Base-by-base conservation (phyloP, 768 basidiomycete genomes). In the Mycena polygramma region DNA sequence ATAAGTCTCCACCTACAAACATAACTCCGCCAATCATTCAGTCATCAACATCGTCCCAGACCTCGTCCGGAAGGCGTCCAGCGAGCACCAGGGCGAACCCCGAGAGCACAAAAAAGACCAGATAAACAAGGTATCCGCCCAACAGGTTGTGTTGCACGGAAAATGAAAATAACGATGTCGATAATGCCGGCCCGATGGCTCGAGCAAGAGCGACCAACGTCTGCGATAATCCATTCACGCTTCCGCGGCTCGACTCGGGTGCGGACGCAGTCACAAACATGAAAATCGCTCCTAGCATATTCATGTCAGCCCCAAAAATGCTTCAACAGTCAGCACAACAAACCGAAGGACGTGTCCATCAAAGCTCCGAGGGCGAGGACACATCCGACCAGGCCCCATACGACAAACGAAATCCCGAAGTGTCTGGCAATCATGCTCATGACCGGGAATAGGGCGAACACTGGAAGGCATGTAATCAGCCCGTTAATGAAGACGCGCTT, bases 401-500 rank as follows among this genome's bases (percentile, higher is more conserved):
- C 84, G 15, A 74, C 60, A 36, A 69, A 68, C 43, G 81, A 81
- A 63, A 88, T 70, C 6, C 90, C 91, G 54, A 87, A 79, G 4
- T 73, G 69, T 69, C 84, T 82, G 35, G 88, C 92, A 11, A 93
- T 71, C 19, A 78, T 70, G 69, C 87, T 93, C 73, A 91, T 87
- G 58, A 91, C 43, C 0, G 92, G 92, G 78, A 91, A 92, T 2
- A 83, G 78, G 0, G 84, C 76, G 65, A 91, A 87, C 17, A 86
- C 73, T 0, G 90, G 89, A 43, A 92, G 65, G 24, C 83, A 83
- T 9, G 85, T 80, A 15, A 76, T 77, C 22, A 93, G 76, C 7
- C 91, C 87, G 14, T 72, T 64, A 20, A 87, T 77, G 75, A 89
- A 94, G 4, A 91, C 81, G 26, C 77, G 84, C 78, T 91, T 92